A percentile compares a stretch with the other conserved stretches of the same genome.
Evolutionary conservation across 495 filamentous ascomycete genomes (phyloP).

Genomic region (Penicillium flavigenum): DNA sequence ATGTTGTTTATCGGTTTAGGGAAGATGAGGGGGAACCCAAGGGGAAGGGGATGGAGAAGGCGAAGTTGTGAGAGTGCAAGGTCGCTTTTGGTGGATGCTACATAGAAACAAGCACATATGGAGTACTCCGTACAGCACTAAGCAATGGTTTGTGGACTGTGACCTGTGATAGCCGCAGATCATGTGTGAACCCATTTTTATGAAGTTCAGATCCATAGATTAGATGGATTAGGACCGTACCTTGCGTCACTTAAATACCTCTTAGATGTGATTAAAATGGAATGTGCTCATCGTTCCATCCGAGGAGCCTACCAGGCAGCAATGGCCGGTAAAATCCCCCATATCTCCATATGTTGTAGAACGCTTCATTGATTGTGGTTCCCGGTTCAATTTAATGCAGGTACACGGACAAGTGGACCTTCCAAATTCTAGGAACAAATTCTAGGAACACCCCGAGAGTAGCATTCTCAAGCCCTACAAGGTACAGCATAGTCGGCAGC

Average conservation of each 20-base stretch:
- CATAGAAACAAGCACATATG: not conserved
- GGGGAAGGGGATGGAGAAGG: conserved; percentile 1
- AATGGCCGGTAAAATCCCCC: too few relatives aligned
- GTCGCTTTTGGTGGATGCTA: not conserved
- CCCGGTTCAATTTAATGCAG: not conserved
- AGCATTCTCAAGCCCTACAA: not conserved
- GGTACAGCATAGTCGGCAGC: not conserved
- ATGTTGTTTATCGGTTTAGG: conserved; percentile 37
- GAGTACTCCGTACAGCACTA: too few relatives aligned
- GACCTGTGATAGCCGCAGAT: too few relatives aligned
- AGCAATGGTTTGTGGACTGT: too few relatives aligned
- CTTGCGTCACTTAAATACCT: too few relatives aligned
- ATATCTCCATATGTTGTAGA: too few relatives aligned
- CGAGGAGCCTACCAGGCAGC: too few relatives aligned
- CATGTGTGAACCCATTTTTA: too few relatives aligned
- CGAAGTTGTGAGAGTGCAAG: conserved; percentile 11
- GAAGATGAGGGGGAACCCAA: not conserved
- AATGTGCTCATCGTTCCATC: too few relatives aligned
- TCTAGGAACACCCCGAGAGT: conserved; percentile 7
- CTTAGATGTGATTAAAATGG: too few relatives aligned
- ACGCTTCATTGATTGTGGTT: not conserved
- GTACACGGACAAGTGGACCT: conserved; percentile 2
- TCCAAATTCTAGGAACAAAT: conserved; percentile 18
- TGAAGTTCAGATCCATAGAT: too few relatives aligned
- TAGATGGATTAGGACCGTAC: too few relatives aligned